Evolutionary conservation across 2,329 filamentous ascomycete species (phyloP).

Genomic region (Colletotrichum sp.): DNA sequence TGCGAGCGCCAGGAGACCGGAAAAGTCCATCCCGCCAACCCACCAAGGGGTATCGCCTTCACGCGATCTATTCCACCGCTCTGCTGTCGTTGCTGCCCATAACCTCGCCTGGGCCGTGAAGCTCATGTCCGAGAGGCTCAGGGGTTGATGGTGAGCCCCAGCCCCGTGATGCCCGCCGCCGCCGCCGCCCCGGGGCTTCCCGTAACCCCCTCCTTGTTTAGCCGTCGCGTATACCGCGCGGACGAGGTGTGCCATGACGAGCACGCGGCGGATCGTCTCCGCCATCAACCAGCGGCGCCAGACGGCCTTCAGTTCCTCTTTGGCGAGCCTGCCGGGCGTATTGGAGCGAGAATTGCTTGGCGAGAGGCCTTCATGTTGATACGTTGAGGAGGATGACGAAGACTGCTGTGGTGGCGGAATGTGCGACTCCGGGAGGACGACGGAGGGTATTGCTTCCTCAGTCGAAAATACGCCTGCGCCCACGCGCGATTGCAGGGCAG

Average conservation of each 20-base stretch:
- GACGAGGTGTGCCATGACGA: conserved; percentile 20
- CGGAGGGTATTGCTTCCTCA: conserved; percentile 3
- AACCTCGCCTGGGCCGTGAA: conserved; percentile 22
- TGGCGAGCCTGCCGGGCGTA: conserved; percentile 4
- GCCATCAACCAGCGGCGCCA: conserved; percentile 24
- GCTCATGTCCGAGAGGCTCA: conserved; percentile 18
- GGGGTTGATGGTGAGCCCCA: background rate
- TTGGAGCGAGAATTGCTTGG: conserved; percentile 11
- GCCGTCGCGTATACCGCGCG: conserved; percentile 21
- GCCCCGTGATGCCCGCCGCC: background rate
- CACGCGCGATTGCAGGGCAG: conserved; percentile 19
- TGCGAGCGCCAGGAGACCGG: conserved; percentile 16
- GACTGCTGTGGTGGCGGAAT: background rate
- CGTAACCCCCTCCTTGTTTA: conserved; percentile 11
- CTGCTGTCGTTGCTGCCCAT: conserved; percentile 22
- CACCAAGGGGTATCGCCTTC: conserved; percentile 20
- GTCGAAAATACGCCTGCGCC: conserved; percentile 12
- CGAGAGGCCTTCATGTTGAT: conserved; percentile 9
- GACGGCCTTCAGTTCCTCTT: conserved; percentile 18
- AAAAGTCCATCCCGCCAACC: conserved; percentile 22
- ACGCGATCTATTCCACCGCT: conserved; percentile 21
- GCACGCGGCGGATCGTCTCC: conserved; percentile 21
- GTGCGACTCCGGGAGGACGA: background rate
- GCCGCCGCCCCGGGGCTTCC: background rate
- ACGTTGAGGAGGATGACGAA: background rate